A percentile compares a stretch with the other conserved stretches of the same genome.
These are phyloP conservation scores for Nothophytophthora sp. DNA, from an alignment of 352 stramenopile genomes.

Conservation along the genomic window DNA sequence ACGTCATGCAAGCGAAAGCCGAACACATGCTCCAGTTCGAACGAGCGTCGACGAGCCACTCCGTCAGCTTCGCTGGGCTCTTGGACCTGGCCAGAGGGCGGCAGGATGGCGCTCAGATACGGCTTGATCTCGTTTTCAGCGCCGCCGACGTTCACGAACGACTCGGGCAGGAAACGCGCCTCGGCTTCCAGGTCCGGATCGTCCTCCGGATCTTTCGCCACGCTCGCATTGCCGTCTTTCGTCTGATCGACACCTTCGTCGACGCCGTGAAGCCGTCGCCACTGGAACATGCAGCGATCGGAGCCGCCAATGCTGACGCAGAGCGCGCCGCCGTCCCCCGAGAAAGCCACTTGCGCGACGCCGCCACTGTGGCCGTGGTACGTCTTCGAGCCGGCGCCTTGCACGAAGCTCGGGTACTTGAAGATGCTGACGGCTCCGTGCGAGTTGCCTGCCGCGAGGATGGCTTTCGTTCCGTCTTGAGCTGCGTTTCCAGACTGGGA, in stretches of 20 bases:
- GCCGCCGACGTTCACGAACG: constrained; percentile 49
- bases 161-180: constrained; percentile 55
- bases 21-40: constrained; percentile 75
- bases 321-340: constrained; percentile 33
- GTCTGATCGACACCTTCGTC: constrained; percentile 9
- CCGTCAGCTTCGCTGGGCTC: constrained; percentile 47
- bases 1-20: constrained; percentile 58
- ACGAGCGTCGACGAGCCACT: constrained; percentile 25
- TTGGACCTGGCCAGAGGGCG: constrained; percentile 33
- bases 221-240: constrained; percentile 13
- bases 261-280: constrained; percentile 45
- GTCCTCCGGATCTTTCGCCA: constrained; percentile 55
- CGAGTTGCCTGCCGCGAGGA: constrained; percentile 52
- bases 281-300: constrained; percentile 75
- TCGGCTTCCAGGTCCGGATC: constrained; percentile 56
- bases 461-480: constrained; percentile 15
- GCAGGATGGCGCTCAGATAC: constrained; percentile 64
- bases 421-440: constrained; percentile 58
- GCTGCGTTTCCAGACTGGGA: constrained; percentile 31
- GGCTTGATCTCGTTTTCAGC: constrained; percentile 56
- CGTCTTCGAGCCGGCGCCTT: constrained; percentile 55
- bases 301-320: constrained; percentile 59
- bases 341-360: constrained; percentile 51
- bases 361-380: constrained; percentile 59
- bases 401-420: constrained; percentile 61